Conservation (phyloP, 2,329 filamentous ascomycete species). For the Cercospora zeae-maydis region DNA sequence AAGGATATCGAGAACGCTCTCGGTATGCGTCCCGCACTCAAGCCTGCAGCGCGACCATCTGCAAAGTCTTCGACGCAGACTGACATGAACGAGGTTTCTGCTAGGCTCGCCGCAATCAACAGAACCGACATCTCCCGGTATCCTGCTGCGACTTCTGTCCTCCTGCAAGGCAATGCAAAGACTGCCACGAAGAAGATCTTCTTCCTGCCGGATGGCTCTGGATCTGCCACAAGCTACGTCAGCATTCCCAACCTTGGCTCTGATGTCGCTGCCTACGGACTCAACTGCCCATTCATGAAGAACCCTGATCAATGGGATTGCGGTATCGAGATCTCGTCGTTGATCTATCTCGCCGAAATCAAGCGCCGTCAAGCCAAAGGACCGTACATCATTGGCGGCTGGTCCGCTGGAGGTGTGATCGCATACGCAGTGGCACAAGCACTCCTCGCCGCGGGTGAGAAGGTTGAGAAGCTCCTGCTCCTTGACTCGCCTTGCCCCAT, state of each 20-base stretch:
- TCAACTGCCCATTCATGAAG: conserved; percentile 71
- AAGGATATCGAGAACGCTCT: conserved; percentile 64
- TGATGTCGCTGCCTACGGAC: conserved; percentile 51
- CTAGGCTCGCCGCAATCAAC: conserved; percentile 40
- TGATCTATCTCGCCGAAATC: conserved; percentile 66
- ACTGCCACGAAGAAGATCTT: conserved; percentile 55
- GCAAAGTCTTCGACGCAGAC: conserved; percentile 27
- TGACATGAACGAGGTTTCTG: conserved; percentile 49
- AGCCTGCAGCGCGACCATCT: conserved; percentile 20
- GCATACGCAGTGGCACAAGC: conserved; percentile 52
- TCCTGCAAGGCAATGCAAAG: conserved; percentile 56
- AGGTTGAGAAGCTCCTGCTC: conserved; percentile 50
- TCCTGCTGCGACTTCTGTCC: conserved; percentile 53
- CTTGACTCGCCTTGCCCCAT: conserved; percentile 55
- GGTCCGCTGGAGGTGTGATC: conserved; percentile 55
- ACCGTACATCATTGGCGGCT: conserved; percentile 54
- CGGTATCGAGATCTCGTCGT: conserved; percentile 62
- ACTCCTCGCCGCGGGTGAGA: conserved; percentile 48
- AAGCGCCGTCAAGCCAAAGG: conserved; percentile 66
- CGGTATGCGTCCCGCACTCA: conserved; percentile 48
- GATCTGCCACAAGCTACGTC: conserved; percentile 65
- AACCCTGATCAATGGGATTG: conserved; percentile 62
- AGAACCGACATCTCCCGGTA: conserved; percentile 43
- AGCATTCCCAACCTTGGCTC: conserved; percentile 54
- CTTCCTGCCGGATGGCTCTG: conserved; percentile 52